Percentiles rank a stretch among this genome's conserved stretches.
These are phyloP conservation scores for Dianthus caryophyllus DNA, from an alignment of 148 eudicot genomes.

Conservation along the genomic window DNA sequence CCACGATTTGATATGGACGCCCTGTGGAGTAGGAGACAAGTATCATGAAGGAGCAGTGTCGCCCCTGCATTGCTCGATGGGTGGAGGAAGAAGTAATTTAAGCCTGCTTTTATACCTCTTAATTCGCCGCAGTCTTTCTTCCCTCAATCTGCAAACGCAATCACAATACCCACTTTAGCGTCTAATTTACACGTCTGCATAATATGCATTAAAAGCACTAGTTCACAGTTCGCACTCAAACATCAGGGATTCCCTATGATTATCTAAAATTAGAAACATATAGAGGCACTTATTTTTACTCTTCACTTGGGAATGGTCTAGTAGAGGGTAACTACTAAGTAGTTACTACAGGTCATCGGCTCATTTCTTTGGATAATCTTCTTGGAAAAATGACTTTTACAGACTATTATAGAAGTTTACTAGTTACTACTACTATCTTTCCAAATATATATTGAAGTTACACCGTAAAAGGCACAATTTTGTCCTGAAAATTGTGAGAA, in stretches of 20 bases:
- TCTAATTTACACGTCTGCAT: neutral
- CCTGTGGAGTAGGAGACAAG: neutral
- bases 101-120: slow-evolving; percentile 76
- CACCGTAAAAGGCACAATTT: neutral
- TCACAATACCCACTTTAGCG: neutral
- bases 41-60: slow-evolving; percentile 38
- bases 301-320: too few relatives aligned
- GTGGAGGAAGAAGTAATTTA: slow-evolving; percentile 71
- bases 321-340: too few relatives aligned
- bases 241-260: neutral
- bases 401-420: too few relatives aligned
- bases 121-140: slow-evolving; percentile 62
- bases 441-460: neutral
- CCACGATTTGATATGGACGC: too few relatives aligned
- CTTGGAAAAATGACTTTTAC: too few relatives aligned
- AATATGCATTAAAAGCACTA: neutral
- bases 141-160: slow-evolving; percentile 54
- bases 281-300: too few relatives aligned
- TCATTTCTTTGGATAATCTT: neutral
- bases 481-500: neutral
- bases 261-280: neutral
- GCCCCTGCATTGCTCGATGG: slow-evolving; percentile 50
- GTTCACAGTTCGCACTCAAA: neutral
- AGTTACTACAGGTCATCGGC: neutral
- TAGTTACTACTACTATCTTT: neutral